phyloP scores from a whole-genome alignment of 1,139 yeast species.

The Diutina mesorugosa region DNA sequence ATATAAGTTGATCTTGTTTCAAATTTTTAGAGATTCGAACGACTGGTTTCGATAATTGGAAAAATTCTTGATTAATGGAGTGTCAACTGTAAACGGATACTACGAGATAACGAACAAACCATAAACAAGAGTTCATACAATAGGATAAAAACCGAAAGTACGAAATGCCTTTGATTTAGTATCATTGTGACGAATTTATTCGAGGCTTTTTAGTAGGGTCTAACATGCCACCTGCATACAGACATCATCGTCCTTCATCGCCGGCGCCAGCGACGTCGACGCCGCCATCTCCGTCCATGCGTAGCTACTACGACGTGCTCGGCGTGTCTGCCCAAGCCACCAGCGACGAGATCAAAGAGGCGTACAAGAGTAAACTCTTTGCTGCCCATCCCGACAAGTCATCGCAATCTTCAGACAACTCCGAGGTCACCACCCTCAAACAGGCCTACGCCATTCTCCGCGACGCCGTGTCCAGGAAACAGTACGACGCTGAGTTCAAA shows the following conservation, averaged over 20 bases:
- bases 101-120: neutral
- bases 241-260: neutral
- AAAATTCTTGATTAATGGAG: neutral
- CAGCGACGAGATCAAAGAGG: slow-evolving; percentile 35
- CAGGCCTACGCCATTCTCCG: slow-evolving; percentile 46
- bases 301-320: slow-evolving; percentile 38
- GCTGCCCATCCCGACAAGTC: slow-evolving; percentile 66
- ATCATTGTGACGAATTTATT: too few species aligned
- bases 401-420: slow-evolving; percentile 5
- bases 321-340: slow-evolving; percentile 28
- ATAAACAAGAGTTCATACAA: neutral
- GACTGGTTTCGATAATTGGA: neutral
- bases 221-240: neutral
- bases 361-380: slow-evolving; percentile 50
- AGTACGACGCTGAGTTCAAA: slow-evolving; percentile 36
- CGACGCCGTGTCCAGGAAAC: slow-evolving; percentile 20
- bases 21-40: neutral
- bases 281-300: neutral
- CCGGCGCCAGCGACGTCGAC: neutral
- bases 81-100: neutral
- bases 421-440: slow-evolving; percentile 21
- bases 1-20: too few species aligned
- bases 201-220: too few species aligned
- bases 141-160: too few species aligned
- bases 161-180: too few species aligned